Percentiles rank a stretch among this genome's conserved stretches.
phyloP scores from a whole-genome alignment of 164 flowering plant genomes.

The grape (Vitis vinifera) region DNA sequence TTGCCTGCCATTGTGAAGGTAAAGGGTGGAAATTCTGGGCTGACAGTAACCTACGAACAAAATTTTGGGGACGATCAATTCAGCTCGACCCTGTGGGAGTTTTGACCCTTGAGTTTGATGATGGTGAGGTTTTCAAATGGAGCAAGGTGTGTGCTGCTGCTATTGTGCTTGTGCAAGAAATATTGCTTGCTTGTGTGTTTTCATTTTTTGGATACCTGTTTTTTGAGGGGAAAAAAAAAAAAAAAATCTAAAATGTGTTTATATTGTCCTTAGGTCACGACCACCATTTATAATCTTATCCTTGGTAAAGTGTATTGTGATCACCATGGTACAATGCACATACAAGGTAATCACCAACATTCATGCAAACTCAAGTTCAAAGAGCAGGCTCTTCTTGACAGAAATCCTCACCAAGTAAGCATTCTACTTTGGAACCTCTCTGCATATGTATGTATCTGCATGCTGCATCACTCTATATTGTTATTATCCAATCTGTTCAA shows the following conservation, averaged over 20 bases:
- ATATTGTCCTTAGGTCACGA: slow-evolving; percentile 64
- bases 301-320: slow-evolving; percentile 87
- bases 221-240: background rate
- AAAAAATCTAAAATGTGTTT: slow-evolving; percentile 2
- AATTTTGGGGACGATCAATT: slow-evolving; percentile 93
- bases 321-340: slow-evolving; percentile 89
- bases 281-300: slow-evolving; percentile 78
- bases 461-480: background rate
- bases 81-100: slow-evolving; percentile 93
- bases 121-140: slow-evolving; percentile 95
- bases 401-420: slow-evolving; percentile 84
- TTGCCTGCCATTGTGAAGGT: slow-evolving; percentile 98
- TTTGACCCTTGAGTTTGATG: slow-evolving; percentile 87
- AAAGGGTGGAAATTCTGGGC: slow-evolving; percentile 97
- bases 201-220: background rate
- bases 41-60: slow-evolving; percentile 79
- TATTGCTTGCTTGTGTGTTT: background rate
- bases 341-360: slow-evolving; percentile 67
- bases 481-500: background rate
- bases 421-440: slow-evolving; percentile 1
- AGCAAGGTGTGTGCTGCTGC: slow-evolving; percentile 62
- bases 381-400: slow-evolving; percentile 82
- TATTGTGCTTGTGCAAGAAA: background rate
- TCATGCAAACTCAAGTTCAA: slow-evolving; percentile 91
- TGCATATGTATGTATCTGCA: background rate